Evolutionary conservation across 805 yeast species (phyloP).

Genomic region (Grigorovia jiainica): DNA sequence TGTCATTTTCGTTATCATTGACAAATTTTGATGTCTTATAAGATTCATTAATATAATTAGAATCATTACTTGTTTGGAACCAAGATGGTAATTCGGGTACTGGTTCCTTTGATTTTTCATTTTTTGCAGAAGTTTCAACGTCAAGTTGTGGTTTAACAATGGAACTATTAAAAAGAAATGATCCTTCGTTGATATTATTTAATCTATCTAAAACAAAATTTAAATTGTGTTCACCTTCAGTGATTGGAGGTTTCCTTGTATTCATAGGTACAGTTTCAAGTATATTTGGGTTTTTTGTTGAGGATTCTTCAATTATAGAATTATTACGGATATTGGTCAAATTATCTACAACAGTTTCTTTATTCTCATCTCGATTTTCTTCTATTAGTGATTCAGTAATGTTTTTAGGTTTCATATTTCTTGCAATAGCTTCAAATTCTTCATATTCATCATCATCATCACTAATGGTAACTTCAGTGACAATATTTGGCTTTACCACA

Average conservation of each 20-base stretch:
- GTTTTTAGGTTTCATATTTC: not conserved
- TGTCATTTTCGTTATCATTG: conserved; percentile 6
- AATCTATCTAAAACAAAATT: conserved; percentile 15
- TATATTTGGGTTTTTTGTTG: too few species aligned
- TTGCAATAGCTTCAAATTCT: too few species aligned
- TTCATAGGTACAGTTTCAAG: too few species aligned
- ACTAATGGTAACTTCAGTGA: too few species aligned
- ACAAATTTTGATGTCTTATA: conserved; percentile 12
- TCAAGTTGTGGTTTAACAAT: not conserved
- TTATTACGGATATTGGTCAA: too few species aligned
- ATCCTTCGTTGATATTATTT: conserved; percentile 7
- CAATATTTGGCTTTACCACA: too few species aligned
- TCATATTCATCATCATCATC: too few species aligned
- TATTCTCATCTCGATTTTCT: too few species aligned
- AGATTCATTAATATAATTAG: not conserved
- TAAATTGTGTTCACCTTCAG: conserved; percentile 19
- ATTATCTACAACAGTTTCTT: too few species aligned
- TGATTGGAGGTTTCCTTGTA: too few species aligned
- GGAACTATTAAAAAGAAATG: not conserved
- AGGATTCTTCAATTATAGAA: too few species aligned
- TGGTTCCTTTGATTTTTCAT: conserved; percentile 4
- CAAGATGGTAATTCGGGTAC: conserved; percentile 24
- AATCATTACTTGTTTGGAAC: conserved; percentile 13
- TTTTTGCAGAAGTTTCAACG: not conserved
- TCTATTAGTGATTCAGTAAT: not conserved